phyloP scores from a whole-genome alignment of 2,329 filamentous ascomycete genomes.

The Arthrobotrys sinensis region DNA sequence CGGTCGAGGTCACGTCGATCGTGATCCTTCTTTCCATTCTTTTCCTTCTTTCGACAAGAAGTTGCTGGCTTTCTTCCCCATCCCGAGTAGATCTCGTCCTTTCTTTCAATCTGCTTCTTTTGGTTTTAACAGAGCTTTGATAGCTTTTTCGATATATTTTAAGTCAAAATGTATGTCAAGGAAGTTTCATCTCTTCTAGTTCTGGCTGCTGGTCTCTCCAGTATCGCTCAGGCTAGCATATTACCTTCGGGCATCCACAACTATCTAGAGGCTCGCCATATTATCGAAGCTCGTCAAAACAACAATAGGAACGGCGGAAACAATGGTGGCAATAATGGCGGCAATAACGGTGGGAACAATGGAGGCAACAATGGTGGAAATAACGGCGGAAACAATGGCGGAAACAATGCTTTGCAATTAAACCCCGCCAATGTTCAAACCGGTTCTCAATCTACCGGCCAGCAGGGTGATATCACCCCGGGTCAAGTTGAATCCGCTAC shows the following conservation, averaged over 20 bases:
- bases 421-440: constrained; percentile 68
- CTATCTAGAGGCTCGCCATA: constrained; percentile 42
- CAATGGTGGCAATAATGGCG: constrained; percentile 26
- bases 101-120: constrained; percentile 43
- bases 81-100: constrained; percentile 59
- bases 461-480: constrained; percentile 65
- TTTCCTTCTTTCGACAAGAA: constrained; percentile 61
- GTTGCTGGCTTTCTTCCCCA: constrained; percentile 40
- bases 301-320: constrained; percentile 40
- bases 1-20: constrained; percentile 61
- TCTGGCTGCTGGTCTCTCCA: constrained; percentile 44
- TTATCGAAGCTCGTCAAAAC: constrained; percentile 58
- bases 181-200: constrained; percentile 56
- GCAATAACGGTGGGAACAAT: constrained; percentile 45
- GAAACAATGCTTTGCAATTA: constrained; percentile 64
- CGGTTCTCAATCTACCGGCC: constrained; percentile 68
- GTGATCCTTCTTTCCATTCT: constrained; percentile 59
- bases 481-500: constrained; percentile 69
- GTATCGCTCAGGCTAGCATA: constrained; percentile 52
- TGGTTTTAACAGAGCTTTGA: constrained; percentile 35
- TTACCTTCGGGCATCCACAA: constrained; percentile 40
- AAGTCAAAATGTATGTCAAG: constrained; percentile 58
- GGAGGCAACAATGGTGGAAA: constrained; percentile 32
- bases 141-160: constrained; percentile 38
- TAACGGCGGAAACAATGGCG: constrained; percentile 41